Evolutionary conservation across 176 grass and related monocot species (phyloP), one percentile per base, ranked within the genome.

Genomic region (Bolboschoenus planiculmis): DNA sequence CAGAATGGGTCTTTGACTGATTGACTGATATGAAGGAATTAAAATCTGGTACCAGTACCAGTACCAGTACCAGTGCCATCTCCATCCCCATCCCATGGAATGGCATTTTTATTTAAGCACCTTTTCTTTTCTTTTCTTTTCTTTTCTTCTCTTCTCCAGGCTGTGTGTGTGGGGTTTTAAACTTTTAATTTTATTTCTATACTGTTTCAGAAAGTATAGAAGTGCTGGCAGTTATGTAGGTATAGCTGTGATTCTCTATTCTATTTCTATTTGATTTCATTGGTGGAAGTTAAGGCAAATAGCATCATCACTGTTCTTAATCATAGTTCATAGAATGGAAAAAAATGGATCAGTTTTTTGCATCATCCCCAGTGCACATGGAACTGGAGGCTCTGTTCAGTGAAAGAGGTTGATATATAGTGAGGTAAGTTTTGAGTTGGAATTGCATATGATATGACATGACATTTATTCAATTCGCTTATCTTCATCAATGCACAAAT

Each of bases 181-280:
- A n/a, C n/a, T n/a, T 76, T 4, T 14, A 76, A 23, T 33, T 63
- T 31, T 33, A 11, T 30, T 58, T 58, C 11, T 61, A 29, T 44
- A 79, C 47, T 58, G 10, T 21, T 57, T 57, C n/a, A 47, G 37
- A 73, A 47, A 73, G 68, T 74, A 74, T 33, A 18, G n/a, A 60
- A 59, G 0, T 60, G 56, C 34, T 80, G 78, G 56, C 78, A 80
- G 78, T 42, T 48, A 48, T 74, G 68, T 48, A 74, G 68, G 42
- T 40, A 61, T 37, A 80, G 54, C 54, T 80, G 54, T 37, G 54
- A 58, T 31, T 42, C 54, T 80, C 78, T 56, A 56, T 64, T 64
- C 60, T 64, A 64, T 62, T 31, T 31, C 27, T 20, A 39, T 20
- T 30, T 2, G 7, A 59, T 80, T 57, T 35, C 31, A 80, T 42